phyloP scores from a whole-genome alignment of 208 protist genomes.

The Crithidia acanthocephali region DNA sequence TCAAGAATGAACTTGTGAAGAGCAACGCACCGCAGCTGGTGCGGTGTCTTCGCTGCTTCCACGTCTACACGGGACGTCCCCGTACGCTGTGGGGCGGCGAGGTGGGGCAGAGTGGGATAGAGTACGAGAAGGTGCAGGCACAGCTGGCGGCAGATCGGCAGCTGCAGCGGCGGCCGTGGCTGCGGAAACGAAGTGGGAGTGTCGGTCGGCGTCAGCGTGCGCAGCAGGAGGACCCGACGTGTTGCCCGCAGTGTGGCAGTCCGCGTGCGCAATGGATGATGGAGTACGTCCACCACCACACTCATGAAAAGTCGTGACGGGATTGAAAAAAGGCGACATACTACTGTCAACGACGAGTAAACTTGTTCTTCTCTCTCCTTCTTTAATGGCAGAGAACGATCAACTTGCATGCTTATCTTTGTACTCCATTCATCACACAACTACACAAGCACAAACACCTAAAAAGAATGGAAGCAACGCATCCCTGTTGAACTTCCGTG shows the following conservation, averaged over 20 bases:
- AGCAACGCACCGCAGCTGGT: slow-evolving; percentile 62
- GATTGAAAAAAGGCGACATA: background rate
- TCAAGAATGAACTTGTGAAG: slow-evolving; percentile 66
- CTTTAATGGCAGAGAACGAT: no score
- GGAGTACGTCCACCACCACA: slow-evolving; percentile 86
- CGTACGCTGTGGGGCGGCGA: slow-evolving; percentile 65
- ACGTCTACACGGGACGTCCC: slow-evolving; percentile 74
- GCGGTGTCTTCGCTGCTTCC: slow-evolving; percentile 83
- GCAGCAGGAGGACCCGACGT: slow-evolving; percentile 35
- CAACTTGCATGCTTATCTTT: no score
- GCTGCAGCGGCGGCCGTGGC: slow-evolving; percentile 32
- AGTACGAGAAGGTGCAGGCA: slow-evolving; percentile 55
- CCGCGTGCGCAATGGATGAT: slow-evolving; percentile 79
- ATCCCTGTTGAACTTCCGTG: no score
- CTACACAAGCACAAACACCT: no score
- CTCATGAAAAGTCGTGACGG: slow-evolving; percentile 43
- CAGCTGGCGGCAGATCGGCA: slow-evolving; percentile 18
- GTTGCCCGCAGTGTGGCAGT: slow-evolving; percentile 72
- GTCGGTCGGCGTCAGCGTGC: slow-evolving; percentile 41
- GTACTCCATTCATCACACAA: no score
- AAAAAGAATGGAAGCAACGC: no score
- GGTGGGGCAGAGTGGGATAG: slow-evolving; percentile 69
- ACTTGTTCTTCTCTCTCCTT: no score
- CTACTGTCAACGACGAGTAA: no score
- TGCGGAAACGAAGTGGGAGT: slow-evolving; percentile 53